Evolutionary conservation across 148 eudicot genomes (phyloP), one percentile per base, ranked within the genome.

Genomic region (Suaeda aralocaspica): DNA sequence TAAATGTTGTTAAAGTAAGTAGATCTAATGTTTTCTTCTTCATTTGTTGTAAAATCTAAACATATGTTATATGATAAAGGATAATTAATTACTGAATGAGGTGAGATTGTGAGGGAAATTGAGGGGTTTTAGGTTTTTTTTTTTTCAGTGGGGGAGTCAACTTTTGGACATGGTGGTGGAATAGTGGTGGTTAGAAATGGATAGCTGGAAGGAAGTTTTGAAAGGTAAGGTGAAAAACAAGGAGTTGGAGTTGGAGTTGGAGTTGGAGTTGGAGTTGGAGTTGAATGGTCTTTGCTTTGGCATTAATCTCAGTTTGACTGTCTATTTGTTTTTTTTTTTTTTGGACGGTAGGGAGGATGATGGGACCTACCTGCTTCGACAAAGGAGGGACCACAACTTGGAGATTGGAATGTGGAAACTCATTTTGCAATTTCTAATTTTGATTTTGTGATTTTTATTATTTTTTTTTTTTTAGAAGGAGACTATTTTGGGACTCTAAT

Each of bases 201-300:
- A 42, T 58, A 59, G 73, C 56, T 70, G 66, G 22, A 45, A 70
- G 14, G n/a, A n/a, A n/a, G n/a, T 70, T 69, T 70, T 70, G 45
- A 28, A 69, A 36, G 64, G n/a, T n/a, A n/a, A n/a, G n/a, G n/a
- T n/a, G n/a, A n/a, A n/a, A n/a, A n/a, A n/a, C n/a, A n/a, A n/a
- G n/a, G 51, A 34, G 49, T 2, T n/a, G 34, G 34, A 18, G 64
- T 57, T 69, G 73, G 59, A 70, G n/a, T n/a, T n/a, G n/a, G 51
- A 34, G 49, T 2, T n/a, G 34, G 34, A 18, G 64, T 57, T 69
- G 73, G 51, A 34, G 49, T 2, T n/a, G 34, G 34, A 18, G 64
- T 57, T 69, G 73, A 70, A 70, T 59, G 73, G 73, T 59, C 73
- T 22, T 59, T n/a, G 53, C 56, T 46, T 59, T 41, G 52, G 39